phyloP scores from a whole-genome alignment of 192 early-diverging fungal genomes.

The Mycoemilia scoparia region DNA sequence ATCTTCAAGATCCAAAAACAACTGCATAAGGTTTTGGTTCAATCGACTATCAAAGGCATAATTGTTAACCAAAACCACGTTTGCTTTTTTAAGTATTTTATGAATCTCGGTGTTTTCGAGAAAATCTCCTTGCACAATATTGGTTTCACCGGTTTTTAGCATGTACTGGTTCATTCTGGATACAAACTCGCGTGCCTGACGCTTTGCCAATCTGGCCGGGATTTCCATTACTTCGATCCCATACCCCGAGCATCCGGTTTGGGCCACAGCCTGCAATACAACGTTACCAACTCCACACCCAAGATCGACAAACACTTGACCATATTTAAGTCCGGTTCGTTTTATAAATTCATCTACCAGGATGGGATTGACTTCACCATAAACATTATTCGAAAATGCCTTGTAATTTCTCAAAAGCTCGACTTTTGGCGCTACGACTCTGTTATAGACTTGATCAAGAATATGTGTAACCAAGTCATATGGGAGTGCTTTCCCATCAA shows the following conservation, averaged over 20 bases:
- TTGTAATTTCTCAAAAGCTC: conserved; percentile 59
- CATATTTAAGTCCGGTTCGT: conserved; percentile 37
- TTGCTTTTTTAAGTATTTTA: conserved; percentile 52
- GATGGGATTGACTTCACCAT: conserved; percentile 79
- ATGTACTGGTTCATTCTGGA: conserved; percentile 55
- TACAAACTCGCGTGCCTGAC: conserved; percentile 69
- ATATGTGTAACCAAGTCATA: conserved; percentile 65
- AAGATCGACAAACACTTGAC: conserved; percentile 77
- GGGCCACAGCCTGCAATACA: conserved; percentile 84
- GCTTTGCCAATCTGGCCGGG: conserved; percentile 55
- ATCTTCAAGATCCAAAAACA: conserved; percentile 87
- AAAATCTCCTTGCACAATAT: conserved; percentile 69
- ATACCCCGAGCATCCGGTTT: conserved; percentile 58
- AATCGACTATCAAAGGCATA: conserved; percentile 76
- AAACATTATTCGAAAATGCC: conserved; percentile 86
- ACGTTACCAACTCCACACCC: conserved; percentile 94
- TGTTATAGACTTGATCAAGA: conserved; percentile 73
- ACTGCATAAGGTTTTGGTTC: conserved; percentile 64
- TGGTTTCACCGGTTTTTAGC: conserved; percentile 39
- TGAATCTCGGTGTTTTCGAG: conserved; percentile 50
- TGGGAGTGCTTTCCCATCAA: conserved; percentile 17
- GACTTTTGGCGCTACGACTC: conserved; percentile 63
- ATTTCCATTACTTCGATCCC: conserved; percentile 89
- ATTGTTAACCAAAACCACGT: conserved; percentile 93
- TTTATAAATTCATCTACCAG: conserved; percentile 73